Conservation (phyloP, 306 rosid species). For the Ammopiptanthus mongolicus region DNA sequence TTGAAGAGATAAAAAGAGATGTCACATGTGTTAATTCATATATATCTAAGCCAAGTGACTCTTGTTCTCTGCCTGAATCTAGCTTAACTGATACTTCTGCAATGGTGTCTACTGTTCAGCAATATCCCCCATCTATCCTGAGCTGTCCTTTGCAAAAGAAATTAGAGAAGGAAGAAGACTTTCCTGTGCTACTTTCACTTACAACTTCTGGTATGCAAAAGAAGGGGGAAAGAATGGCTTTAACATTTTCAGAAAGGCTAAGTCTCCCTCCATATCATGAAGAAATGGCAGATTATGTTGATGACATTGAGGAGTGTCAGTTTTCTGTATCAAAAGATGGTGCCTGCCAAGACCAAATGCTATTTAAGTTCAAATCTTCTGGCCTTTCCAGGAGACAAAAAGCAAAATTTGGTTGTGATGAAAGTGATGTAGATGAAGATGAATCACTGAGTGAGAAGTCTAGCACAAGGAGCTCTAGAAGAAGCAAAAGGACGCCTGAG, state of each 20-base stretch:
- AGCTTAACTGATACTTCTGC: conserved; percentile 19
- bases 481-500: conserved; percentile 21
- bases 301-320: conserved; percentile 51
- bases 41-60: conserved; percentile 4
- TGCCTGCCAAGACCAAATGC: conserved; percentile 45
- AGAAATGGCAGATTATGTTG: conserved; percentile 37
- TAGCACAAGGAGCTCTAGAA: conserved; percentile 29
- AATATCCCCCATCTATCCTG: conserved; percentile 24
- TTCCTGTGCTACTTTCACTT: background rate
- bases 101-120: conserved; percentile 20
- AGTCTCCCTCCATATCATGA: conserved; percentile 22
- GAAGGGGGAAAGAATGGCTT: conserved; percentile 4
- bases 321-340: conserved; percentile 31
- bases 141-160: conserved; percentile 20
- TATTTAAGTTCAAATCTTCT: conserved; percentile 44
- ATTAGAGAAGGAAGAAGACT: conserved; percentile 1
- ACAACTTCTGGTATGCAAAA: background rate
- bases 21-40: conserved; percentile 17
- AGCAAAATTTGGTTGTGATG: conserved; percentile 1
- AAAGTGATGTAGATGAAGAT: background rate
- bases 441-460: conserved; percentile 37
- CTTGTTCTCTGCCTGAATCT: conserved; percentile 12
- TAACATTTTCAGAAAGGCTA: conserved; percentile 28
- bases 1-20: conserved; percentile 29
- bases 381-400: conserved; percentile 6